Evolutionary conservation across 2,329 filamentous ascomycete species (phyloP).

Genomic region (Stromatinia cepivora): DNA sequence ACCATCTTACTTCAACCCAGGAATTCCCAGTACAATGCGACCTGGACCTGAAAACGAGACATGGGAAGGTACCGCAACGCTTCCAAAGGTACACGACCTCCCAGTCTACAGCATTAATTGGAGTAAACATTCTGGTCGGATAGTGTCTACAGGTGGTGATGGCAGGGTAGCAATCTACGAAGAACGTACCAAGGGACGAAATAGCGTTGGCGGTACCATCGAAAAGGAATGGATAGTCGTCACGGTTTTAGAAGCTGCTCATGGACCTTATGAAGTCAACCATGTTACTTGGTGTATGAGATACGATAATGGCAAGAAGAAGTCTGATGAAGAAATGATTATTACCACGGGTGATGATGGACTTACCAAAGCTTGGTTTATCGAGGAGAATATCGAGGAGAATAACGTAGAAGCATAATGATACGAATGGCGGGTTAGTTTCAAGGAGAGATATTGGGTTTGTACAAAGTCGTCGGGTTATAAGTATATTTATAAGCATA

Average conservation of each 20-base stretch:
- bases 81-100: conserved; percentile 74
- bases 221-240: conserved; percentile 69
- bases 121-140: conserved; percentile 73
- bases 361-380: conserved; percentile 77
- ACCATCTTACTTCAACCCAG: conserved; percentile 45
- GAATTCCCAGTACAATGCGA: conserved; percentile 88
- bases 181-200: conserved; percentile 49
- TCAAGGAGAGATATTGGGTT: background rate
- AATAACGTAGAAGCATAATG: background rate
- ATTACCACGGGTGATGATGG: conserved; percentile 93
- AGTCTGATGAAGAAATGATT: conserved; percentile 76
- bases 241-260: conserved; percentile 68
- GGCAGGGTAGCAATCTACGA: conserved; percentile 77
- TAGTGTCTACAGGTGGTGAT: conserved; percentile 90
- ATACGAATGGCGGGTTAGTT: background rate
- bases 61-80: conserved; percentile 75
- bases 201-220: conserved; percentile 34
- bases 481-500: conserved; percentile 20
- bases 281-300: conserved; percentile 85
- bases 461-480: conserved; percentile 7
- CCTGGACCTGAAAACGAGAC: conserved; percentile 70
- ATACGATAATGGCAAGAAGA: conserved; percentile 63
- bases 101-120: conserved; percentile 84
- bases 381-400: conserved; percentile 42
- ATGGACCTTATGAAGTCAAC: conserved; percentile 93